Conservation (phyloP, 2,329 filamentous ascomycete species). For the Neoscytalidium dimidiatum region DNA sequence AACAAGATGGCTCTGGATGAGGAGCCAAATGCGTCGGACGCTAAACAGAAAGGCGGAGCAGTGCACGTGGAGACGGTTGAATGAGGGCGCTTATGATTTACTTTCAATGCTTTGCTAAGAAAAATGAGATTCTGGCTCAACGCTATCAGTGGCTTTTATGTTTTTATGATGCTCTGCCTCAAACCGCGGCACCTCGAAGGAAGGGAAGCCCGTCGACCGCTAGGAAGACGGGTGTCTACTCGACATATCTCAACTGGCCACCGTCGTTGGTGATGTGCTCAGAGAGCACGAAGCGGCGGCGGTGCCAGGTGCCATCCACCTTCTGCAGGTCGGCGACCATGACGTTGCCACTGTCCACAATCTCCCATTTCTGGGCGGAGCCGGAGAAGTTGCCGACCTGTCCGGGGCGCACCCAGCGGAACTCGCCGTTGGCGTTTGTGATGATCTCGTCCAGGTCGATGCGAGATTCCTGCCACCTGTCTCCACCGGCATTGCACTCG, state of each 20-base stretch:
- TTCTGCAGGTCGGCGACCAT: neutral
- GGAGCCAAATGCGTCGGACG: neutral
- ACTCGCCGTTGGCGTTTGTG: slow-evolving; percentile 6
- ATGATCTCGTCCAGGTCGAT: slow-evolving; percentile 3
- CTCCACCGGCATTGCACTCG: slow-evolving; percentile 4
- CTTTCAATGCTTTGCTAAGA: neutral
- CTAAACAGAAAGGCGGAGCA: neutral
- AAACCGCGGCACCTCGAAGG: too few relatives aligned
- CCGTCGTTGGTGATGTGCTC: slow-evolving; percentile 5
- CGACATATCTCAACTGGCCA: neutral
- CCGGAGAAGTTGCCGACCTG: slow-evolving; percentile 10
- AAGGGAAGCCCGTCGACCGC: too few relatives aligned
- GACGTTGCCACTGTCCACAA: slow-evolving; percentile 7
- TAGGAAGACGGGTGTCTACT: neutral
- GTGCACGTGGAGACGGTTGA: neutral
- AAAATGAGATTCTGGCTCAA: too few relatives aligned
- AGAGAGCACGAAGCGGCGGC: neutral
- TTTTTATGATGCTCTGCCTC: too few relatives aligned
- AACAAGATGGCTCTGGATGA: neutral
- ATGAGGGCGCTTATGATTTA: neutral
- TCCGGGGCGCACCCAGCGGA: slow-evolving; percentile 2
- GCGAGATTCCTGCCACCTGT: neutral
- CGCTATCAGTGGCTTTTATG: too few relatives aligned
- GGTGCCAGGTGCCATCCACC: neutral
- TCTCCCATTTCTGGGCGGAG: neutral